A percentile compares a stretch with the other conserved stretches of the same genome.
Evolutionary conservation across 371 early-diverging fungal genomes (phyloP).

Genomic region (Mucor lusitanicus): DNA sequence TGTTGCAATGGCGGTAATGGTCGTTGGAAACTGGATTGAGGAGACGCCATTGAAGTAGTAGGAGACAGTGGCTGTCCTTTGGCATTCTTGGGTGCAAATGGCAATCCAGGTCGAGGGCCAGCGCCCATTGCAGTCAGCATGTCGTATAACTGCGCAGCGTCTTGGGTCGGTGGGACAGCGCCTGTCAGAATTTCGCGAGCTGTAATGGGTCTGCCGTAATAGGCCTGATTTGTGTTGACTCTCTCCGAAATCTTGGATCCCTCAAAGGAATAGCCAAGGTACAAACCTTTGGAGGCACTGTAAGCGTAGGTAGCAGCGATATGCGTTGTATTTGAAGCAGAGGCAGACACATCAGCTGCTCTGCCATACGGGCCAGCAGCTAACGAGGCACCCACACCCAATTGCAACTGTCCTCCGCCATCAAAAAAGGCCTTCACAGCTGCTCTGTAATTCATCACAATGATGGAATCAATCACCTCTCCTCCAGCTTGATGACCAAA

Average conservation of each 20-base stretch:
- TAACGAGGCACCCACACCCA: constrained; percentile 37
- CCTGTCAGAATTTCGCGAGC: constrained; percentile 40
- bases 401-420: constrained; percentile 43
- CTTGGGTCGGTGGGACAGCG: constrained; percentile 23
- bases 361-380: constrained; percentile 42
- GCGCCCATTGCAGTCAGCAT: constrained; percentile 34
- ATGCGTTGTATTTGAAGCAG: constrained; percentile 26
- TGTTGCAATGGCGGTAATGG: not conserved
- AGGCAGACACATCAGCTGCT: constrained; percentile 34
- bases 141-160: constrained; percentile 32
- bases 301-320: constrained; percentile 47
- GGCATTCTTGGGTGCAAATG: constrained; percentile 16
- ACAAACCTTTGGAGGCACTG: constrained; percentile 40
- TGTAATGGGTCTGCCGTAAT: constrained; percentile 37
- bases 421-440: constrained; percentile 47
- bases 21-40: not conserved
- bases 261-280: constrained; percentile 41
- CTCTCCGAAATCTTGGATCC: constrained; percentile 45
- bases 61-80: not conserved
- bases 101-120: constrained; percentile 17
- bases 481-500: constrained; percentile 40
- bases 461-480: constrained; percentile 40
- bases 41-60: not conserved
- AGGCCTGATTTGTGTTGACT: constrained; percentile 35
- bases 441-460: constrained; percentile 46